Conservation (phyloP, 116 monocot species). For the Trichopus zeylanicus region DNA sequence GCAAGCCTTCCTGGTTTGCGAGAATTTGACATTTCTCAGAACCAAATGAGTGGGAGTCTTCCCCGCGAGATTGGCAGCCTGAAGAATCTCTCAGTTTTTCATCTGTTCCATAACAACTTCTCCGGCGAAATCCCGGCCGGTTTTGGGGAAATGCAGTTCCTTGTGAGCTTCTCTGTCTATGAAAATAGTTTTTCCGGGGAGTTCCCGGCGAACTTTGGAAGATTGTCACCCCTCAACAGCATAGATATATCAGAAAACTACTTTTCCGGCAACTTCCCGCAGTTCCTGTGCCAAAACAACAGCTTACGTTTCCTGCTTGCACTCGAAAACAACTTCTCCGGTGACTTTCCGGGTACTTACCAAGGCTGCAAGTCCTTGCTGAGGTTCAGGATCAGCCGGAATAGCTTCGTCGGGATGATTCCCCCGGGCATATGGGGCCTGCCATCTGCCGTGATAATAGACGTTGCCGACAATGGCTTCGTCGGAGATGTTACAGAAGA, state of each 20-base stretch:
- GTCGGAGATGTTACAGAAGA: slow-evolving; percentile 61
- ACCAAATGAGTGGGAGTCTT: slow-evolving; percentile 51
- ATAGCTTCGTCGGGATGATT: slow-evolving; percentile 45
- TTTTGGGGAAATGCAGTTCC: slow-evolving; percentile 39
- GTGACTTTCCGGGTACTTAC: slow-evolving; percentile 69
- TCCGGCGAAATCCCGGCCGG: slow-evolving; percentile 57
- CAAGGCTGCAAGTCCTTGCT: slow-evolving; percentile 52
- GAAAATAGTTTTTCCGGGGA: slow-evolving; percentile 70
- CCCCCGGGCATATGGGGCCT: slow-evolving; percentile 18
- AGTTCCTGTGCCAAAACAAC: slow-evolving; percentile 67
- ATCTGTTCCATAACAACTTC: slow-evolving; percentile 59
- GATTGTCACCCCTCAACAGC: slow-evolving; percentile 51
- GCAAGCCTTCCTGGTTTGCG: slow-evolving; percentile 35
- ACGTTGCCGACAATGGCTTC: too few relatives aligned
- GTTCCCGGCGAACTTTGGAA: slow-evolving; percentile 62
- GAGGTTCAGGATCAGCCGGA: slow-evolving; percentile 74
- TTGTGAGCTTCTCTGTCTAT: slow-evolving; percentile 49
- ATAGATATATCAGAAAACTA: slow-evolving; percentile 92
- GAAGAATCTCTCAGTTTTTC: slow-evolving; percentile 56
- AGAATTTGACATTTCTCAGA: too few relatives aligned
- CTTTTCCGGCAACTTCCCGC: slow-evolving; percentile 75
- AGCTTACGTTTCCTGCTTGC: slow-evolving; percentile 64
- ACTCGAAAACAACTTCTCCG: slow-evolving; percentile 72
- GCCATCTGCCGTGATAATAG: slow-evolving; percentile 34
- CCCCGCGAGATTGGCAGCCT: slow-evolving; percentile 63